These are phyloP conservation scores for Citropsis articulata DNA, from an alignment of 345 rosid genomes.

Conservation along the genomic window DNA sequence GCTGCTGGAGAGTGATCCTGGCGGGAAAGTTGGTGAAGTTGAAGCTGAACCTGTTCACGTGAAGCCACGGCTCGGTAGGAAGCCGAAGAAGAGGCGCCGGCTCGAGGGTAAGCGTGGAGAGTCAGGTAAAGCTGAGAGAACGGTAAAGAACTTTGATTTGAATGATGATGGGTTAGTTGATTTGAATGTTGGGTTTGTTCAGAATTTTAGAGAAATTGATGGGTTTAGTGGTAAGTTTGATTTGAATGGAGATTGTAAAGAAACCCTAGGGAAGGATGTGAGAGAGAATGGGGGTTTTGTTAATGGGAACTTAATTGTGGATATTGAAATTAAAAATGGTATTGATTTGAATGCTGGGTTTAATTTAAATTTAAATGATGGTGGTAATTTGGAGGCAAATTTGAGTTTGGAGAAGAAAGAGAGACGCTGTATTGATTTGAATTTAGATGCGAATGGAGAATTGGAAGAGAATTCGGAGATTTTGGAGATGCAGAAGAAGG, in stretches of 20 bases:
- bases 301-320: constrained; percentile 31
- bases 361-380: constrained; percentile 31
- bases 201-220: constrained; percentile 27
- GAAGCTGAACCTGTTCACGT: constrained; percentile 23
- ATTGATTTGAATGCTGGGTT: constrained; percentile 71
- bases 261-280: constrained; percentile 26
- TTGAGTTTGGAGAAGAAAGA: constrained; percentile 22
- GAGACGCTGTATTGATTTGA: constrained; percentile 65
- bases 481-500: constrained; percentile 35
- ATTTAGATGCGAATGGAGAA: constrained; percentile 62
- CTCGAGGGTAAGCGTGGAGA: constrained; percentile 30
- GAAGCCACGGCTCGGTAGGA: constrained; percentile 39
- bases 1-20: constrained; percentile 23
- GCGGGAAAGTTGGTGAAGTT: constrained; percentile 12
- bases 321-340: constrained; percentile 28
- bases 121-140: constrained; percentile 27
- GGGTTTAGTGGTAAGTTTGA: constrained; percentile 28
- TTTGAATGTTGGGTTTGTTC: constrained; percentile 21
- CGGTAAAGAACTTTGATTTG: constrained; percentile 41
- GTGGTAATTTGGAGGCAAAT: constrained; percentile 20
- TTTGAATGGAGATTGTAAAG: constrained; percentile 37
- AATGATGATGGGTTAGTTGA: constrained; percentile 35
- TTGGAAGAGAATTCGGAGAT: constrained; percentile 36
- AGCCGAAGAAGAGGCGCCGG: constrained; percentile 52
- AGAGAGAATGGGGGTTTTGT: constrained; percentile 7